phyloP scores from a whole-genome alignment of 2,329 filamentous ascomycete species.

The Diaporthe amygdali region DNA sequence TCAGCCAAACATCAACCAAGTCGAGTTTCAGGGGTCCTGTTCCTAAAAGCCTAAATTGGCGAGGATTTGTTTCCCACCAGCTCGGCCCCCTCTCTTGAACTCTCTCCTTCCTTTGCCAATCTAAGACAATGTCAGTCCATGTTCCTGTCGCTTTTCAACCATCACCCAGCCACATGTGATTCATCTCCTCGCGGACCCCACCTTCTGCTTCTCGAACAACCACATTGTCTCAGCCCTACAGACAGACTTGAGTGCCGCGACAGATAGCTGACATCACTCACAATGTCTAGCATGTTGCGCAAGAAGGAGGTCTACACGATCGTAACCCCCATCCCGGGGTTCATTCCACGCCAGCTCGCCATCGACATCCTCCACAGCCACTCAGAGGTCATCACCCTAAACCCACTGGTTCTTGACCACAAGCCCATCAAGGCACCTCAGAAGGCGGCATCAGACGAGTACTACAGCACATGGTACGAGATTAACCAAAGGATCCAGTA shows the following conservation, averaged over 20 bases:
- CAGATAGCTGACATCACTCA: conserved; percentile 14
- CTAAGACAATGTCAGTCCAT: conserved; percentile 5
- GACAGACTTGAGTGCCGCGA: neutral
- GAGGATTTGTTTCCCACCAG: neutral
- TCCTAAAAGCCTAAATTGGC: neutral
- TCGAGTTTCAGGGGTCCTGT: neutral
- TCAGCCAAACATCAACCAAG: neutral
- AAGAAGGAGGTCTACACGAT: conserved; percentile 72
- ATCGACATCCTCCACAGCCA: conserved; percentile 76
- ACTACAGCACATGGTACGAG: conserved; percentile 77
- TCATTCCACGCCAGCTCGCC: conserved; percentile 73
- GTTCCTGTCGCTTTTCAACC: neutral
- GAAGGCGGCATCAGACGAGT: conserved; percentile 72
- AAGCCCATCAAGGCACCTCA: conserved; percentile 70
- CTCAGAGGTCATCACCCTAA: conserved; percentile 73
- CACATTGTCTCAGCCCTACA: neutral
- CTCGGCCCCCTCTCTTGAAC: neutral
- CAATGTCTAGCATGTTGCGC: conserved; percentile 50
- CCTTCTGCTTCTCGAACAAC: neutral
- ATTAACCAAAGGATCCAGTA: conserved; percentile 73
- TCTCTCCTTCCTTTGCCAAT: neutral
- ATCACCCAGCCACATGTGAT: conserved; percentile 8
- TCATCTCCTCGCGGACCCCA: neutral
- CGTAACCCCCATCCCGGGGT: conserved; percentile 72
- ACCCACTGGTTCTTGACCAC: conserved; percentile 70